Evolutionary conservation across 352 stramenopile genomes (phyloP), one percentile per base, ranked within the genome.

Genomic region (Phytophthora syringae): DNA sequence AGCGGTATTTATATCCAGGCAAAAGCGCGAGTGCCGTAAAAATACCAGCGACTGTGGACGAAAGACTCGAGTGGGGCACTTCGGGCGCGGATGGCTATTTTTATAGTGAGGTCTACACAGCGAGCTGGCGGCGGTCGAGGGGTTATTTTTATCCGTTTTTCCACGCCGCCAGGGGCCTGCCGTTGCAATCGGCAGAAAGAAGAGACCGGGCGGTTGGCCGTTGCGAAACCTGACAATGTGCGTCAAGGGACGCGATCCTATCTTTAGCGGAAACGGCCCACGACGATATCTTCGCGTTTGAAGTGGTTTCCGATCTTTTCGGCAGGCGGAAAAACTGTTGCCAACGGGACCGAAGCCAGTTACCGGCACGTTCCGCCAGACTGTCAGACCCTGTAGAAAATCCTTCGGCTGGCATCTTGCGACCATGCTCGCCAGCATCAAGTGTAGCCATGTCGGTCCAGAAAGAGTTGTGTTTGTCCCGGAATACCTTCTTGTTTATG

Each of bases 141-240:
- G 52, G 67, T 69, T 76, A 76, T 76, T 74, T 79, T 71, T 74
- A 76, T 76, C 71, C 70, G 70, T 78, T 77, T 74, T 69, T 62
- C 45, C 15, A 28, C 18, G 32, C 12, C 24, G 15, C 25, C 25
- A 70, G 60, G 50, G 52, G 53, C 21, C 67, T 70, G 55, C 66
- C 66, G 66, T 74, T 76, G 62, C 62, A 71, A 76, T 72, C 67
- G 63, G 27, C 70, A 57, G 58, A 70, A 76, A 76, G 42, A 56
- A 70, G 72, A 76, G 47, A 55, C 37, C 22, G 16, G 39, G 6
- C 18, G 32, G 32, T 9, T 6, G 18, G 43, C 63, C 49, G 69
- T 77, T 77, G 64, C 54, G 69, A 77, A 77, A 77, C 69, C 52
- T 24, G 18, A 15, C 16, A 43, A 21, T 21, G 36, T 18, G 15